Percentiles rank a stretch among this genome's conserved stretches.
Evolutionary conservation across 129 eudicot genomes (phyloP).

Genomic region (carrot (Daucus carota)): DNA sequence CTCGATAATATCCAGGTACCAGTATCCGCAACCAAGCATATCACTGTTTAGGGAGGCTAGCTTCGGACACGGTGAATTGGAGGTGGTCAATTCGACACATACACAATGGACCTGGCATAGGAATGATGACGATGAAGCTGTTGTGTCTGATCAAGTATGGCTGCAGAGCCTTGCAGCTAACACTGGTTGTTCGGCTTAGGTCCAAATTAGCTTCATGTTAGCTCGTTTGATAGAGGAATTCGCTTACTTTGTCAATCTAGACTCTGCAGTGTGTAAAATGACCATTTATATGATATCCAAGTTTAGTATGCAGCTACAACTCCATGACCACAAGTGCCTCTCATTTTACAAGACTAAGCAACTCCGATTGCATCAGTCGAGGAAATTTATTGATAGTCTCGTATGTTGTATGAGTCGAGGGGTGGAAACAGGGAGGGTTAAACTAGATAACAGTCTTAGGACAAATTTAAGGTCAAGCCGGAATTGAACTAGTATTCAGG

Average conservation of each 20-base stretch:
- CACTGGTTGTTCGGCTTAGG: neutral
- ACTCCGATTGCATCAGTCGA: no score
- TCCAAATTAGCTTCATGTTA: neutral
- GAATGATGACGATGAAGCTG: constrained; percentile 26
- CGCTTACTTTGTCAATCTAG: neutral
- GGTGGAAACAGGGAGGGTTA: no score
- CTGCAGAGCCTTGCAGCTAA: neutral
- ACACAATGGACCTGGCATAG: constrained; percentile 48
- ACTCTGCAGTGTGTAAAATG: no score
- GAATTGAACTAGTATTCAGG: no score
- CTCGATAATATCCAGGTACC: constrained; percentile 16
- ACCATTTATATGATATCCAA: no score
- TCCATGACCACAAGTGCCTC: no score
- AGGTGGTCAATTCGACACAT: constrained; percentile 27
- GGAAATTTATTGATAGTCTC: no score
- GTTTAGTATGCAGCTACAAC: no score
- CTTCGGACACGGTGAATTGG: constrained; percentile 46
- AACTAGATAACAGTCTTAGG: no score
- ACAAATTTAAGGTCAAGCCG: no score
- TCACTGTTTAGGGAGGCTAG: constrained; percentile 33
- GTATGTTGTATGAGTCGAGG: no score
- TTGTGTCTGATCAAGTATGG: constrained; percentile 28
- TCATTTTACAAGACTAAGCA: no score
- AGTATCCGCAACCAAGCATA: constrained; percentile 23
- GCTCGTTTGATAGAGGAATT: neutral